Base-by-base conservation (phyloP, 306 rosid genomes). In the Medicago ruthenica region DNA sequence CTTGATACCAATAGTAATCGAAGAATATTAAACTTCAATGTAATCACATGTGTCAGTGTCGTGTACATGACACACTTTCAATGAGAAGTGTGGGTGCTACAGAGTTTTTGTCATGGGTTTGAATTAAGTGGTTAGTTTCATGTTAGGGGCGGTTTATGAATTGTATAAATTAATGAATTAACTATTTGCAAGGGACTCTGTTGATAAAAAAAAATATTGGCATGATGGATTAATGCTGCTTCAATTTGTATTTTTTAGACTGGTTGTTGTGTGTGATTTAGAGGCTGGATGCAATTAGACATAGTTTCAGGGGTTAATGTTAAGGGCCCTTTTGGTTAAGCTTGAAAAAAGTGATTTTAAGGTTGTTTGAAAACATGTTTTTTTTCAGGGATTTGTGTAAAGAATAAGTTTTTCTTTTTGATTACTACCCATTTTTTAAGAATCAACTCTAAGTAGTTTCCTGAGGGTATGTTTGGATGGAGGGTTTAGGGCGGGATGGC, bases 141-240 rank as follows among this genome's bases (percentile, higher is more conserved):
- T 57, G 21, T 70, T 67, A 65, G 67, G 63, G 42, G 24, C 24
- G n/a, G 42, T 66, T 69, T 53, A 14, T 69, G 48, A 31, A 13
- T 69, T 37, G 9, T 7, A 16, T 62, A 27, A 39, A 12, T 45
- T 13, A 45, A 21, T 3, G 6, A 21, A 31, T 62, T 36, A 57
- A 36, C 27, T 68, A 16, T 41, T 9, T 27, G 15, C 6, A 27
- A 4, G 14, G 3, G 34, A n/a, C 18, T 59, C 0, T 16, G n/a
- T 58, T 27, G 60, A 74, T 60, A 12, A 45, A 27, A 45, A 16
- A 7, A 45, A 20, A 66, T 0, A 9, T 54, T 68, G 17, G 53
- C 54, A 61, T 74, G 70, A 54, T 36, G 27, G 37, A 34, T 69
- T 47, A 2, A 12, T n/a, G 10, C 62, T 27, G 53, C 40, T 34